Evolutionary conservation across 2,329 filamentous ascomycete species (phyloP).

Genomic region (Cladosporium sp.): DNA sequence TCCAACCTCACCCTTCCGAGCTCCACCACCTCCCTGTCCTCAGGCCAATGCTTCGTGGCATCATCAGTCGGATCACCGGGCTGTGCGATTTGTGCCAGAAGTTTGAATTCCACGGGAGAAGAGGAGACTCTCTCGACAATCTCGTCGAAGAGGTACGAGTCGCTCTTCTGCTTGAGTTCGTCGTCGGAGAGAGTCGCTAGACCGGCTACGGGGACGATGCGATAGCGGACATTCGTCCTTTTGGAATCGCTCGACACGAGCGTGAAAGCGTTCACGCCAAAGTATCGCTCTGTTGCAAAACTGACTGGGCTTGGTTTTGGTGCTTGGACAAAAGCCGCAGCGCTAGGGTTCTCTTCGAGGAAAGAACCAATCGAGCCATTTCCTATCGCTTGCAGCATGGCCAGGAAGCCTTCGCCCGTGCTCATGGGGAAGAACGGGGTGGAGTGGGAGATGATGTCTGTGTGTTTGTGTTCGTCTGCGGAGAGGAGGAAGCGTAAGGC

Average conservation of each 20-base stretch:
- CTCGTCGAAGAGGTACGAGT: slow-evolving; percentile 48
- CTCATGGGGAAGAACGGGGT: slow-evolving; percentile 48
- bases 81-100: slow-evolving; percentile 48
- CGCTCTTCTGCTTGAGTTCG: slow-evolving; percentile 34
- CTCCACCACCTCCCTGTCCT: slow-evolving; percentile 46
- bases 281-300: slow-evolving; percentile 48
- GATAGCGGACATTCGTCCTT: slow-evolving; percentile 46
- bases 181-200: slow-evolving; percentile 35
- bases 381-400: slow-evolving; percentile 42
- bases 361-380: slow-evolving; percentile 39
- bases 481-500: slow-evolving; percentile 46
- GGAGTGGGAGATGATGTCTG: slow-evolving; percentile 53
- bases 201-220: slow-evolving; percentile 44
- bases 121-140: slow-evolving; percentile 31
- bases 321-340: slow-evolving; percentile 44
- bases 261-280: slow-evolving; percentile 47
- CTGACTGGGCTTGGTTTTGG: slow-evolving; percentile 48
- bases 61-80: slow-evolving; percentile 46
- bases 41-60: slow-evolving; percentile 51
- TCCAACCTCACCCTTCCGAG: slow-evolving; percentile 47
- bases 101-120: slow-evolving; percentile 38
- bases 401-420: slow-evolving; percentile 50
- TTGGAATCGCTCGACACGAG: slow-evolving; percentile 39
- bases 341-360: slow-evolving; percentile 43
- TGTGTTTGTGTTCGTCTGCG: slow-evolving; percentile 42